These are phyloP conservation scores for Aspergillaceae sp. DNA, from an alignment of 2,329 filamentous ascomycete genomes.

Conservation along the genomic window DNA sequence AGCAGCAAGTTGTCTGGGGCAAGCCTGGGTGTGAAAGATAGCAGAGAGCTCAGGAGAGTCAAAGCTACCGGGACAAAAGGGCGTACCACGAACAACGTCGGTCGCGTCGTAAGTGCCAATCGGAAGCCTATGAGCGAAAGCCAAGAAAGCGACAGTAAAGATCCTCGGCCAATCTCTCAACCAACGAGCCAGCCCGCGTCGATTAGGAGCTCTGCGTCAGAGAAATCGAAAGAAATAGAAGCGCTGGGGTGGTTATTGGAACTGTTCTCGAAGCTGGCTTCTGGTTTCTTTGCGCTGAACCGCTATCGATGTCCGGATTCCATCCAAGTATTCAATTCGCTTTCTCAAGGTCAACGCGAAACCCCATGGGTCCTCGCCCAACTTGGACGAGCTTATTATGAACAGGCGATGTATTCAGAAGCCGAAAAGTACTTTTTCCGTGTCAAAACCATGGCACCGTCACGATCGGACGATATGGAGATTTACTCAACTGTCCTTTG, in stretches of 20 bases:
- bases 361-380: slow-evolving; percentile 91
- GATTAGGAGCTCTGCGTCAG: slow-evolving; percentile 31
- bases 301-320: slow-evolving; percentile 74
- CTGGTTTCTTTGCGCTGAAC: slow-evolving; percentile 67
- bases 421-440: slow-evolving; percentile 79
- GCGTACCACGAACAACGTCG: slow-evolving; percentile 62
- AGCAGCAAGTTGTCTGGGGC: slow-evolving; percentile 54
- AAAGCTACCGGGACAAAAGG: slow-evolving; percentile 64
- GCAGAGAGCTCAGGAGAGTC: slow-evolving; percentile 73
- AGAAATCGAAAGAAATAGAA: slow-evolving; percentile 62
- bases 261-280: slow-evolving; percentile 70
- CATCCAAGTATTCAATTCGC: slow-evolving; percentile 60
- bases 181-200: slow-evolving; percentile 18
- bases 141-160: slow-evolving; percentile 62
- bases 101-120: slow-evolving; percentile 82
- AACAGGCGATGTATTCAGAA: slow-evolving; percentile 76
- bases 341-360: slow-evolving; percentile 69
- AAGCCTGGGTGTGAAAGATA: slow-evolving; percentile 51
- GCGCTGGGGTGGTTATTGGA: slow-evolving; percentile 69
- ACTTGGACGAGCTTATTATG: slow-evolving; percentile 83
- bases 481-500: slow-evolving; percentile 98
- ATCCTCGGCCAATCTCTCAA: slow-evolving; percentile 37
- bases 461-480: slow-evolving; percentile 88
- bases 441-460: slow-evolving; percentile 70
- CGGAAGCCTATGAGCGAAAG: slow-evolving; percentile 54